Evolutionary conservation across 768 basidiomycete genomes (phyloP).

Genomic region (Lactarius hengduanensis): DNA sequence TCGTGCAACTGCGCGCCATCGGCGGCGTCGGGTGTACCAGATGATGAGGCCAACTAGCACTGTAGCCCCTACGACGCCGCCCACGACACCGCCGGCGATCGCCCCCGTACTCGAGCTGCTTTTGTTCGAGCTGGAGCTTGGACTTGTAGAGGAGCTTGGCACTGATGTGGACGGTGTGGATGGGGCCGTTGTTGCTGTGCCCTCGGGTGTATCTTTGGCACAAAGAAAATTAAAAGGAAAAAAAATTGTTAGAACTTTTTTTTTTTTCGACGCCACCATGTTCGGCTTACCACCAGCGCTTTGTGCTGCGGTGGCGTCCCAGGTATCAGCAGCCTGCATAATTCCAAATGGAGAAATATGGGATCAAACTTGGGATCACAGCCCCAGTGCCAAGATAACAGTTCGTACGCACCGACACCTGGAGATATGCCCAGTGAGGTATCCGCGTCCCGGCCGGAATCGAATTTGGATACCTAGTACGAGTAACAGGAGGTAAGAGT

Average conservation of each 20-base stretch:
- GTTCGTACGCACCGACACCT: background rate
- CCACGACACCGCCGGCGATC: constrained; percentile 11
- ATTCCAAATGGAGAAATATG: background rate
- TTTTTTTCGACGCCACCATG: background rate
- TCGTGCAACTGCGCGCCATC: background rate
- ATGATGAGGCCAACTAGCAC: background rate
- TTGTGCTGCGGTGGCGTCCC: background rate
- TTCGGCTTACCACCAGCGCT: constrained; percentile 1
- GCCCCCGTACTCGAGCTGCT: background rate
- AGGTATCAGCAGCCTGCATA: background rate
- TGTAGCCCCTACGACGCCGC: background rate
- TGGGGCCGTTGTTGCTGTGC: background rate
- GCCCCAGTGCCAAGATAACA: background rate
- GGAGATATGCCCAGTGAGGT: constrained; percentile 12
- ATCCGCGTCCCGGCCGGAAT: constrained; percentile 7
- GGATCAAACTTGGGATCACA: too few species aligned
- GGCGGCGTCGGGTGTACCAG: constrained; percentile 9
- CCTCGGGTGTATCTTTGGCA: constrained; percentile 8
- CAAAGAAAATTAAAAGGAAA: background rate
- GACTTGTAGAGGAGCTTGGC: background rate
- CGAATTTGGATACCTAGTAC: background rate
- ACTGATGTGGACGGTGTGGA: background rate
- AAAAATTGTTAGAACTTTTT: background rate
- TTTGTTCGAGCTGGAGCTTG: background rate
- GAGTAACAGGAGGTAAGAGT: background rate